Evolutionary conservation across 2,329 filamentous ascomycete genomes (phyloP).

Genomic region (Phaeosphaeriaceae sp.): DNA sequence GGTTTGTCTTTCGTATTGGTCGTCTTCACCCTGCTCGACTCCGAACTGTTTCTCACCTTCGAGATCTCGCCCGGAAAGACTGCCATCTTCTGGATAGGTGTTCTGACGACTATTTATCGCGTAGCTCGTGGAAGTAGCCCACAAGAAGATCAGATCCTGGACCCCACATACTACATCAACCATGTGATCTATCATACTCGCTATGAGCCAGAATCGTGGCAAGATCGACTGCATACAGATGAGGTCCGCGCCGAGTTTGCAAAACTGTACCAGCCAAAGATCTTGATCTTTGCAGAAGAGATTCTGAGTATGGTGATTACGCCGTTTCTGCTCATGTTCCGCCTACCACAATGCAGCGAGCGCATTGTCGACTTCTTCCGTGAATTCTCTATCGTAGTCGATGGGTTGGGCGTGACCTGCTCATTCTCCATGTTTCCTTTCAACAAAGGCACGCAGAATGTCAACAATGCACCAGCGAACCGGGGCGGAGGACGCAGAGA

Average conservation of each 20-base stretch:
- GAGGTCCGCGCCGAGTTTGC: slow-evolving; percentile 93
- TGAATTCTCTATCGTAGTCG: slow-evolving; percentile 96
- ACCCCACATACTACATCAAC: slow-evolving; percentile 86
- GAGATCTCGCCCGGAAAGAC: slow-evolving; percentile 90
- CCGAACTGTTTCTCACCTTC: slow-evolving; percentile 88
- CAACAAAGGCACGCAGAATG: slow-evolving; percentile 72
- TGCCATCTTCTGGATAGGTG: slow-evolving; percentile 85
- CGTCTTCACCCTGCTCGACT: slow-evolving; percentile 83
- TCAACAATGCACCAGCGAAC: slow-evolving; percentile 56
- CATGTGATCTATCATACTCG: slow-evolving; percentile 93
- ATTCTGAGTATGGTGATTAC: slow-evolving; percentile 91
- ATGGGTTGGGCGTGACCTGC: slow-evolving; percentile 94
- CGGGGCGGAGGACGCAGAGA: slow-evolving; percentile 46
- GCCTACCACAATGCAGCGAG: slow-evolving; percentile 85
- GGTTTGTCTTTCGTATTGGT: slow-evolving; percentile 86
- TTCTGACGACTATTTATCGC: slow-evolving; percentile 84
- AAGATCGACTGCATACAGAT: slow-evolving; percentile 86
- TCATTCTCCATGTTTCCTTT: slow-evolving; percentile 98
- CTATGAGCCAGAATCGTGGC: slow-evolving; percentile 89
- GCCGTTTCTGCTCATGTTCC: slow-evolving; percentile 85
- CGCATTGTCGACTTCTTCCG: slow-evolving; percentile 97
- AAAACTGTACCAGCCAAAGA: slow-evolving; percentile 87
- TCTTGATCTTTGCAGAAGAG: slow-evolving; percentile 91
- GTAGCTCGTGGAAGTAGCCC: slow-evolving; percentile 83
- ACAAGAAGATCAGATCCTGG: slow-evolving; percentile 85